A percentile compares a stretch with the other conserved stretches of the same genome.
These are phyloP conservation scores for Vicia villosa DNA, from an alignment of 306 rosid genomes.

Conservation along the genomic window DNA sequence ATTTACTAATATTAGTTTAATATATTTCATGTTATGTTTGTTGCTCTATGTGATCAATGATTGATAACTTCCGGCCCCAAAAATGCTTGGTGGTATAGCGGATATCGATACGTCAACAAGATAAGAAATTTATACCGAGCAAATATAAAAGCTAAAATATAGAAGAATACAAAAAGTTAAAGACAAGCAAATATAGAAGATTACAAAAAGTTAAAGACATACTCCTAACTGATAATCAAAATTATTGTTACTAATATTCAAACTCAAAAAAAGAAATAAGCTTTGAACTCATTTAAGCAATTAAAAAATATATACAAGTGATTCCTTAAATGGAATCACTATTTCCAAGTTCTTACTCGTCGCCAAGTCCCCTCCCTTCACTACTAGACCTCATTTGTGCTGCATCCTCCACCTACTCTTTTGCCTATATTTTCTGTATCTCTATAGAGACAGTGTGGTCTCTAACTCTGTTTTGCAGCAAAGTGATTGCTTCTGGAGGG, in stretches of 20 bases:
- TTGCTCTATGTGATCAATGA: no score
- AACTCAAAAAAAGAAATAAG: neutral
- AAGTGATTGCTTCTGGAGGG: neutral
- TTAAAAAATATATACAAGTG: neutral
- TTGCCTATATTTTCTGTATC: neutral
- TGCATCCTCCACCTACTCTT: neutral
- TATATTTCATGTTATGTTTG: no score
- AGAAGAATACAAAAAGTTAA: neutral
- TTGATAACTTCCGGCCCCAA: no score
- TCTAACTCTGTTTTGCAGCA: neutral
- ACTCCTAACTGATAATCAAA: neutral
- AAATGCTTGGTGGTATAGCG: no score
- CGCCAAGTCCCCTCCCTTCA: neutral
- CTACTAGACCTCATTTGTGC: neutral
- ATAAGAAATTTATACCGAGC: neutral
- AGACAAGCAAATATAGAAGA: neutral
- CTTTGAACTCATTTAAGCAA: neutral
- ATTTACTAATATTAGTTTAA: no score
- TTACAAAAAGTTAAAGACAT: neutral
- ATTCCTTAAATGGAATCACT: neutral
- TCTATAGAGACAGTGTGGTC: neutral
- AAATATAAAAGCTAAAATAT: neutral
- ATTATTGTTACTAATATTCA: neutral
- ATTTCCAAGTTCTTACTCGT: neutral
- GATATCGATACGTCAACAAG: neutral